These are phyloP conservation scores for Drechslerella dactyloides DNA, from an alignment of 2,329 filamentous ascomycete species.

Conservation along the genomic window DNA sequence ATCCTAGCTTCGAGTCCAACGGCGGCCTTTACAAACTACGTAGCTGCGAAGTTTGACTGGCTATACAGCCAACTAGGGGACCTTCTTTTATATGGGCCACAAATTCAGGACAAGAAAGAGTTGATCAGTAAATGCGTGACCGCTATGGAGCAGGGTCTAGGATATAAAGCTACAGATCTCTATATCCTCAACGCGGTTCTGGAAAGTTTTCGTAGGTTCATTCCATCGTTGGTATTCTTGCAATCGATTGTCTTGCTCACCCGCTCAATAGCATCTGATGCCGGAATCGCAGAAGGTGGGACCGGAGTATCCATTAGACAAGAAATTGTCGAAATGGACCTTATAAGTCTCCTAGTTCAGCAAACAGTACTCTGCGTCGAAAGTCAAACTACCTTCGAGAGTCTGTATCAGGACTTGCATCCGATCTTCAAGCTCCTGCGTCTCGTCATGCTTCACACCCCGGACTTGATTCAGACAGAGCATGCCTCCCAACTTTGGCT, in stretches of 20 bases:
- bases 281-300: constrained; percentile 1
- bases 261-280: constrained; percentile 20
- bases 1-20: constrained; percentile 32
- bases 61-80: constrained; percentile 36
- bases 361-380: constrained; percentile 40
- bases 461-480: constrained; percentile 37
- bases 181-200: constrained; percentile 47
- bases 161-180: constrained; percentile 40
- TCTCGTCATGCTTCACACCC: constrained; percentile 42
- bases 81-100: constrained; percentile 36
- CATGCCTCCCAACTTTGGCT: constrained; percentile 35
- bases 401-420: constrained; percentile 44
- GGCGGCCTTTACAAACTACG: constrained; percentile 38
- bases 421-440: constrained; percentile 47
- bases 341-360: constrained; percentile 37
- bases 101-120: constrained; percentile 42
- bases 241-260: not conserved
- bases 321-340: constrained; percentile 44
- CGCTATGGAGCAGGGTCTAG: constrained; percentile 21
- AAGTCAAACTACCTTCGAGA: constrained; percentile 43
- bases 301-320: constrained; percentile 22
- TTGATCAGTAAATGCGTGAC: constrained; percentile 35
- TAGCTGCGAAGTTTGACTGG: constrained; percentile 45
- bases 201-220: constrained; percentile 41
- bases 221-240: not conserved